Conservation (phyloP, 108 stramenopile species). For the Fragilariopsis cylindrus region DNA sequence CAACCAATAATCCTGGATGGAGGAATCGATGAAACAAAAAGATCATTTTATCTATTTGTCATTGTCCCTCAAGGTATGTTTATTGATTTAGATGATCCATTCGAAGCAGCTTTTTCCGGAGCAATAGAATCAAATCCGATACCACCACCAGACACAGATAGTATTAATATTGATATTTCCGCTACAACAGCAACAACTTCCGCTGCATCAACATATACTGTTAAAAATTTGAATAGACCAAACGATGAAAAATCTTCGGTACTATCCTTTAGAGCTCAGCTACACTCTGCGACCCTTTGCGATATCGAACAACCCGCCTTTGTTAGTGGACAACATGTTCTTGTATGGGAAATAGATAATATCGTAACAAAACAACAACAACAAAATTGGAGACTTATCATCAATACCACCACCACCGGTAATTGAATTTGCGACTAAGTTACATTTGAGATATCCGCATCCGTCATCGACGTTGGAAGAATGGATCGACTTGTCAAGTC, state of each 20-base stretch:
- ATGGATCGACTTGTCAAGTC: constrained; percentile 10
- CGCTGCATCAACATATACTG: not conserved
- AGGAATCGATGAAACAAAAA: not conserved
- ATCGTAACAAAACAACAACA: not conserved
- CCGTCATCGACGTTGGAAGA: constrained; percentile 4
- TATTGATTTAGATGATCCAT: constrained; percentile 35
- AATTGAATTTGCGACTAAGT: constrained; percentile 17
- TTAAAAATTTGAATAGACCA: not conserved
- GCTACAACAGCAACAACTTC: not conserved
- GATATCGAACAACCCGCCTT: constrained; percentile 41
- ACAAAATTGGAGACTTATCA: not conserved
- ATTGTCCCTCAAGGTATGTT: constrained; percentile 32
- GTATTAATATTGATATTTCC: not conserved
- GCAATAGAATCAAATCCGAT: not conserved
- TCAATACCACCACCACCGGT: not conserved
- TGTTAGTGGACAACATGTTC: constrained; percentile 33
- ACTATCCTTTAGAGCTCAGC: not conserved
- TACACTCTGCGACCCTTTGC: constrained; percentile 26
- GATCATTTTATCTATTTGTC: constrained; percentile 21
- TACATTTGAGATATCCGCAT: constrained; percentile 33
- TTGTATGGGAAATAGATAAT: constrained; percentile 18
- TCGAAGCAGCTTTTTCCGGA: not conserved
- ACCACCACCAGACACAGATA: not conserved
- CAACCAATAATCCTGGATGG: not conserved
- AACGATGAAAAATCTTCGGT: too few species aligned